Conservation (phyloP, 768 basidiomycete species). For the Russula sp. region DNA sequence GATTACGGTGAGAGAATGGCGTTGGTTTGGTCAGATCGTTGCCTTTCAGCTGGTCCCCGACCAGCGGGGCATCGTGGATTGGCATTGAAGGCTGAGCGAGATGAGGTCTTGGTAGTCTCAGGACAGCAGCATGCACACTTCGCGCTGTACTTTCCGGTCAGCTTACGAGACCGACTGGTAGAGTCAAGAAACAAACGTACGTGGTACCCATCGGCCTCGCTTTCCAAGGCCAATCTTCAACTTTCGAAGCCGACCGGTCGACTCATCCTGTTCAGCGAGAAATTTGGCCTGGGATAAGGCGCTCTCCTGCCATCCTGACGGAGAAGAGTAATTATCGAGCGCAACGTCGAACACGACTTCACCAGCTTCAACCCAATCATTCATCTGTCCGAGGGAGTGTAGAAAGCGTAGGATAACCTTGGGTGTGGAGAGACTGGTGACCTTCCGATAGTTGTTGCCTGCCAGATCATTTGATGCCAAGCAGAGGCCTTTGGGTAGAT, state of each 20-base stretch:
- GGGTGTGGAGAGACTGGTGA: slow-evolving; percentile 56
- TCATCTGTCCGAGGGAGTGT: slow-evolving; percentile 33
- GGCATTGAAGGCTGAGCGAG: background rate
- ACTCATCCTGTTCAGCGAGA: slow-evolving; percentile 60
- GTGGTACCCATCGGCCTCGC: background rate
- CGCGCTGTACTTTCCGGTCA: slow-evolving; percentile 7
- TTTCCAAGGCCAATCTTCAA: slow-evolving; percentile 37
- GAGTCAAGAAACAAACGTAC: background rate
- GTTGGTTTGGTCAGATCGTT: slow-evolving; percentile 7
- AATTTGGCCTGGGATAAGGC: slow-evolving; percentile 58
- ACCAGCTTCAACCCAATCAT: slow-evolving; percentile 66
- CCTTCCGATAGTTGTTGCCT: slow-evolving; percentile 57
- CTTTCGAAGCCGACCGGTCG: slow-evolving; percentile 55
- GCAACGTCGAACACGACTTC: slow-evolving; percentile 46
- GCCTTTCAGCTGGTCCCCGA: background rate
- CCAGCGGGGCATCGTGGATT: background rate
- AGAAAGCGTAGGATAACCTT: slow-evolving; percentile 45
- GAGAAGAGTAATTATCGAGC: slow-evolving; percentile 66
- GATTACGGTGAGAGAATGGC: slow-evolving; percentile 14
- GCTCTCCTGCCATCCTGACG: slow-evolving; percentile 46
- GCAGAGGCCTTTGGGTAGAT: slow-evolving; percentile 52
- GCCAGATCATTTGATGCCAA: slow-evolving; percentile 74
- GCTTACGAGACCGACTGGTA: background rate
- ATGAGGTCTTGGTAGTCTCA: slow-evolving; percentile 17
- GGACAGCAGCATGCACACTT: background rate